Conservation (phyloP, 2,329 filamentous ascomycete species). For the Scopulariopsis brevicaulis region DNA sequence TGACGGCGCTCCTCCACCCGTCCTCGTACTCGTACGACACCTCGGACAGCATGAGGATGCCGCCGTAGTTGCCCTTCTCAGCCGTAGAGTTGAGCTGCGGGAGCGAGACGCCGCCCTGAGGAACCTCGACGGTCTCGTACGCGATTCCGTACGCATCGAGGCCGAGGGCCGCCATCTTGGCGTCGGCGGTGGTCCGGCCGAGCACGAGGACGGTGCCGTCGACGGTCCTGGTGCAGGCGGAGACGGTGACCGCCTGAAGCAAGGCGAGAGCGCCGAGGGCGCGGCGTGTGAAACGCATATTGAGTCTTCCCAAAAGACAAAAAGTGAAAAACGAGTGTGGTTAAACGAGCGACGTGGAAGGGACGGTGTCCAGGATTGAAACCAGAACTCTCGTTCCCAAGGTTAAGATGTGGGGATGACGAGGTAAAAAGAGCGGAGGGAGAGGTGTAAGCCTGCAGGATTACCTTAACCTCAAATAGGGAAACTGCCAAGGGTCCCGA, state of each 20-base stretch:
- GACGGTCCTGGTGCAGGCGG: conserved; percentile 9
- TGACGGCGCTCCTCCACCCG: conserved; percentile 40
- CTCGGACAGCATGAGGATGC: conserved; percentile 41
- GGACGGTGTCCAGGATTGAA: neutral
- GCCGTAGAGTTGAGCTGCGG: conserved; percentile 37
- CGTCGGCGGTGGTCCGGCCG: conserved; percentile 36
- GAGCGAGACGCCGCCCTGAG: conserved; percentile 34
- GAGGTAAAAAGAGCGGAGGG: neutral
- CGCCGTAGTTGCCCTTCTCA: conserved; percentile 43
- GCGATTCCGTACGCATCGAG: conserved; percentile 47
- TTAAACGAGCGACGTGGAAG: neutral
- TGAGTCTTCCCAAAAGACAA: neutral
- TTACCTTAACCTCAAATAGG: neutral
- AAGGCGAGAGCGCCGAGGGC: conserved; percentile 1
- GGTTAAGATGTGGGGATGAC: neutral
- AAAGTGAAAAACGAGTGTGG: neutral
- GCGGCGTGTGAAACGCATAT: conserved; percentile 1
- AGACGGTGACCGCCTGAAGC: neutral
- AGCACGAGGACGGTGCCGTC: conserved; percentile 43
- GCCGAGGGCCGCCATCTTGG: conserved; percentile 23
- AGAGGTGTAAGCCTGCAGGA: neutral
- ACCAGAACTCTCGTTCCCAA: too few relatives aligned
- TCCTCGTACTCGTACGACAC: conserved; percentile 38
- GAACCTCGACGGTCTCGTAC: conserved; percentile 42
- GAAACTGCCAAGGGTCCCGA: neutral